phyloP scores from a whole-genome alignment of 495 filamentous ascomycete genomes.

The Aspergillus nidulans region DNA sequence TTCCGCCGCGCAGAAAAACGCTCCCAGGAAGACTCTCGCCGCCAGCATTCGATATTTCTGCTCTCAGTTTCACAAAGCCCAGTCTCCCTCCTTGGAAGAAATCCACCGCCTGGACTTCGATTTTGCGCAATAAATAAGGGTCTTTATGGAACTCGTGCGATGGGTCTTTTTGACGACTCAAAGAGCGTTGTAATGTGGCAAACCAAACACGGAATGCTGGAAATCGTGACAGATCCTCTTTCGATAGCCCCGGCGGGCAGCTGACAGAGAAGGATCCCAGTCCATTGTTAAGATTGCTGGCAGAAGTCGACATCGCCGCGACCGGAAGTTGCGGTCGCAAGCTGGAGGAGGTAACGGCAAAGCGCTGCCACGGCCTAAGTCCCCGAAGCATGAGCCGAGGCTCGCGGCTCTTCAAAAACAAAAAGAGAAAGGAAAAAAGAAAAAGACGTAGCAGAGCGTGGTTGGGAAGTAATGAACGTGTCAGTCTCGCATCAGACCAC shows the following conservation, averaged over 20 bases:
- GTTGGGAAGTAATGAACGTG: not conserved
- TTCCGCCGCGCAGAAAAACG: conserved; percentile 76
- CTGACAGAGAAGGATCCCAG: conserved; percentile 43
- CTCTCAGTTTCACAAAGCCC: conserved; percentile 75
- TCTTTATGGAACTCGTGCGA: conserved; percentile 65
- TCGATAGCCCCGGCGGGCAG: conserved; percentile 53
- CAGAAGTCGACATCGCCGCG: conserved; percentile 43
- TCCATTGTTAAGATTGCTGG: conserved; percentile 33
- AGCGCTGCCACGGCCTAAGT: conserved; percentile 4
- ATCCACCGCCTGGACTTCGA: conserved; percentile 72
- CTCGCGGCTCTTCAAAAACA: not conserved
- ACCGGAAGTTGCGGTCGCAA: conserved; percentile 7
- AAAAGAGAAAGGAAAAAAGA: no score
- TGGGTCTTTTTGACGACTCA: conserved; percentile 55
- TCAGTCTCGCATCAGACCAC: conserved; percentile 2
- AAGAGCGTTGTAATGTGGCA: conserved; percentile 57
- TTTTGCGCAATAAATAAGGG: conserved; percentile 65
- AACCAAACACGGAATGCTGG: conserved; percentile 73
- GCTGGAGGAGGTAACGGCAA: not conserved
- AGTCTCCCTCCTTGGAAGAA: conserved; percentile 59
- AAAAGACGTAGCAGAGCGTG: not conserved
- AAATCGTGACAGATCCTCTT: conserved; percentile 64
- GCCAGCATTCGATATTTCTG: conserved; percentile 56
- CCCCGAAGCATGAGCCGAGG: conserved; percentile 7
- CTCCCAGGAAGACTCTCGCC: conserved; percentile 69